Evolutionary conservation across 2,329 filamentous ascomycete species (phyloP).

Genomic region (Exophiala viscosa): DNA sequence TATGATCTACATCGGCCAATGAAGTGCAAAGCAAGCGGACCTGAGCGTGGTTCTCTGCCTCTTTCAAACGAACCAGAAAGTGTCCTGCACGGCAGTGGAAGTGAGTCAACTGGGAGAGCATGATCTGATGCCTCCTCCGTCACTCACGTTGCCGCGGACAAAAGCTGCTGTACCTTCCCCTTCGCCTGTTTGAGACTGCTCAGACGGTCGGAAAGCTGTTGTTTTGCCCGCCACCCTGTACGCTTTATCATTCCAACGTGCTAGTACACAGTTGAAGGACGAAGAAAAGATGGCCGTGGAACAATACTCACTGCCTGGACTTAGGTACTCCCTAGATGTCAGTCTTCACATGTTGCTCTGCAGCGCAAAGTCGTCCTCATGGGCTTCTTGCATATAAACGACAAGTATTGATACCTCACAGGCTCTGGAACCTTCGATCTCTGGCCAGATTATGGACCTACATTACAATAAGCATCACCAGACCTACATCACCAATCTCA

Average conservation of each 20-base stretch:
- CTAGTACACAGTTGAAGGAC: background rate
- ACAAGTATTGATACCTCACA: background rate
- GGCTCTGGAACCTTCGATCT: constrained; percentile 49
- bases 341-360: background rate
- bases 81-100: no score
- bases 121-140: no score
- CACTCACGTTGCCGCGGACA: no score
- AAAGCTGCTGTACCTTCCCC: no score
- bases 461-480: constrained; percentile 94
- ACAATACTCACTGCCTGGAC: background rate
- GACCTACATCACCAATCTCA: constrained; percentile 87
- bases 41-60: background rate
- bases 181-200: no score
- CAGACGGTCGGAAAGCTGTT: background rate
- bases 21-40: background rate
- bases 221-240: background rate
- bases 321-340: background rate
- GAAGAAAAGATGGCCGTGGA: background rate
- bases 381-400: background rate
- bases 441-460: constrained; percentile 91
- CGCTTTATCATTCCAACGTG: background rate
- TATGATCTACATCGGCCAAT: background rate
- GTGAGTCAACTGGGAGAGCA: no score
- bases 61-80: no score
- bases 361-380: no score